phyloP scores from a whole-genome alignment of 164 flowering plant genomes.

The Nymphaea thermarum region DNA sequence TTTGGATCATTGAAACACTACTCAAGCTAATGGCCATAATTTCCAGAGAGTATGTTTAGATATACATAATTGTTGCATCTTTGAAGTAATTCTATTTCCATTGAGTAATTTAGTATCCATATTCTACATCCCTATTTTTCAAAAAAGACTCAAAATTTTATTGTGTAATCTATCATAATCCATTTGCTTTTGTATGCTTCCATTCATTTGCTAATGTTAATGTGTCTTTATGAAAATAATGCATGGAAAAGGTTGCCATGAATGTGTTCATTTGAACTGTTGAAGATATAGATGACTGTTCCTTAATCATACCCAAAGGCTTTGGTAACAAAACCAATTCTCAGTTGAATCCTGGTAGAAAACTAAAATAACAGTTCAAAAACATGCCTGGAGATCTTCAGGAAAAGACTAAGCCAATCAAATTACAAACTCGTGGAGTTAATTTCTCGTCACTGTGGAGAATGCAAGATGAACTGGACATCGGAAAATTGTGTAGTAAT shows the following conservation, averaged over 20 bases:
- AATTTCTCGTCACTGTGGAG: constrained; percentile 59
- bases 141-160: too few relatives aligned
- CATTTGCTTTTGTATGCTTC: too few relatives aligned
- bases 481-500: constrained; percentile 48
- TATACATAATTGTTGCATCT: too few relatives aligned
- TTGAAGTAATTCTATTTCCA: too few relatives aligned
- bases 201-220: too few relatives aligned
- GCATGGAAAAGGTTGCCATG: constrained; percentile 60
- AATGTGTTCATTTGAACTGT: constrained; percentile 51
- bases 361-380: too few relatives aligned
- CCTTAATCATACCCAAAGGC: background rate
- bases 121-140: too few relatives aligned
- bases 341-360: background rate
- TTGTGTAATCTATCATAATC: too few relatives aligned
- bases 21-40: too few relatives aligned
- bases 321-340: background rate
- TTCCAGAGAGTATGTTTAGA: too few relatives aligned
- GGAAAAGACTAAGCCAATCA: background rate
- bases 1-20: too few relatives aligned
- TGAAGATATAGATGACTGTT: constrained; percentile 51
- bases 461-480: constrained; percentile 62
- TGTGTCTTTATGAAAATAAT: constrained; percentile 1
- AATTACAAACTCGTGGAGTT: constrained; percentile 43
- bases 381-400: background rate
- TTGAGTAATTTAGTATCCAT: too few relatives aligned